Base-by-base conservation (phyloP, 495 filamentous ascomycete species). In the Penicillium cosmopolitanum region DNA sequence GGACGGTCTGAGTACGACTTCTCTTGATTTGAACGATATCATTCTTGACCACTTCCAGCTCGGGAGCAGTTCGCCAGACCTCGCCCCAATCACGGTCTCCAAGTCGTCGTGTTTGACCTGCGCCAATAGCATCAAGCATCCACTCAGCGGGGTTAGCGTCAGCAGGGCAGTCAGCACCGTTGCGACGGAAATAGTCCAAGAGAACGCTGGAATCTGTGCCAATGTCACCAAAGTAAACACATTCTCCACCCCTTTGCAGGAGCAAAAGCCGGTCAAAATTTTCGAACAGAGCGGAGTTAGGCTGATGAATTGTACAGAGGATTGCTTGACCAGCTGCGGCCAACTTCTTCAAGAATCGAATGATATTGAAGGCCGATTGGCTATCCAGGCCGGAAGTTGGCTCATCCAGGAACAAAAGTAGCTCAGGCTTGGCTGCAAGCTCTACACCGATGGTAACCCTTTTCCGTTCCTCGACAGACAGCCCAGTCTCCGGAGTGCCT, bases 221-320 rank as follows among this genome's bases (percentile, higher is more conserved):
- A 31, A 89, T 87, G 58, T 87, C 82, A 18, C 88, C 88, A 69
- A 85, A 87, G 64, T 90, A 91, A 15, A 89, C 84, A 31, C 79
- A 77, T 38, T 84, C 74, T 15, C 89, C 88, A n/a, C 86, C 87
- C 48, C 73, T 74, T 56, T 86, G 82, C 8, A 92, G 78, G 3
- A 91, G 75, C 0, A 91, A 67, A 6, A 91, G 75, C 8, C 84
- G 76, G 63, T 91, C 88, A 54, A 92, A 92, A 62, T 89, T 88
- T 67, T 95, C 87, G 62, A 97, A 96, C 0, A 97, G 80, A 0
- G 90, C 88, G 4, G 90, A 85, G 66, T 90, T 90, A 15, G 93
- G 93, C 63, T 97, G 93, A 71, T 97, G 93, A 62, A 96, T 97
- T 0, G 93, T 97, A 73, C 89, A 92, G 1, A 96, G 83, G 68